Conservation (phyloP, 2,329 filamentous ascomycete species). For the Neopestalotiopsis sp. region DNA sequence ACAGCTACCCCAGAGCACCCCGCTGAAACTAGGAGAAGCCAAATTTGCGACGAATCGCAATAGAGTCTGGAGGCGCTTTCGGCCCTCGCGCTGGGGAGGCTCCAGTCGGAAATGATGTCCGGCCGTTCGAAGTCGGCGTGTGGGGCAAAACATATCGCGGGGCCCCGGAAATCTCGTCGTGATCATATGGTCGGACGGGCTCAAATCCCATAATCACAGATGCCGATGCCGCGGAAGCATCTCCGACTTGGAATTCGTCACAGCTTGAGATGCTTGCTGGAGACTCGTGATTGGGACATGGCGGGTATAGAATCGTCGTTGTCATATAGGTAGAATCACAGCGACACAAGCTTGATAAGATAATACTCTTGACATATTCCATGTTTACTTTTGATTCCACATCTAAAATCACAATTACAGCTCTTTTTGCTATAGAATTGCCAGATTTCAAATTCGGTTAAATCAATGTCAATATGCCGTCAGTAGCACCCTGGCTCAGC, state of each 20-base stretch:
- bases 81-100: no score
- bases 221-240: neutral
- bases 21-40: neutral
- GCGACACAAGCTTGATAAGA: neutral
- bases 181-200: neutral
- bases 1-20: neutral
- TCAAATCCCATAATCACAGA: neutral
- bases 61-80: neutral
- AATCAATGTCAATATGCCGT: neutral
- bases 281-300: neutral
- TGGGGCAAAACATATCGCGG: neutral
- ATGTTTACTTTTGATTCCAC: neutral
- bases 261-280: neutral
- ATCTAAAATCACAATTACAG: neutral
- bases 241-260: neutral
- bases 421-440: neutral
- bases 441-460: neutral
- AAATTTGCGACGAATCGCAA: neutral
- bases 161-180: neutral
- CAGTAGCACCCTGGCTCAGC: constrained; percentile 3
- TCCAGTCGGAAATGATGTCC: neutral
- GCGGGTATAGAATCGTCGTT: neutral
- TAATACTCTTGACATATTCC: neutral
- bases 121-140: neutral
- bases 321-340: neutral